These are phyloP conservation scores for Xylaria polymorpha DNA, from an alignment of 2,329 filamentous ascomycete genomes.

Conservation along the genomic window DNA sequence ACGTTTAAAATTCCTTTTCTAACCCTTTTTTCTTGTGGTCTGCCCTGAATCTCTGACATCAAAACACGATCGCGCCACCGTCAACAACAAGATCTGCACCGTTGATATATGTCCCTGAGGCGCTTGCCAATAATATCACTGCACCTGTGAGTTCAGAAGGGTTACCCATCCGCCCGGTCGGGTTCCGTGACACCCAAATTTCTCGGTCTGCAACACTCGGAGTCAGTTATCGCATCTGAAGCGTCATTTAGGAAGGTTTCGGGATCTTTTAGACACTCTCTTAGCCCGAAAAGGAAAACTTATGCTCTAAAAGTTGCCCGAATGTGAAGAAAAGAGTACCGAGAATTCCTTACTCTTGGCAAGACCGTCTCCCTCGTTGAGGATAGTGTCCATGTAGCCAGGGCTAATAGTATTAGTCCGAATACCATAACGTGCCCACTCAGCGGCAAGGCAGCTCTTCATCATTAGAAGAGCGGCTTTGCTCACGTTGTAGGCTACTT, in stretches of 20 bases:
- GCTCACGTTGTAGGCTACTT: constrained; percentile 30
- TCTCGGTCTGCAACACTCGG: background rate
- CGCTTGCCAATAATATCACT: constrained; percentile 13
- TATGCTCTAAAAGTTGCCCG: too few species aligned
- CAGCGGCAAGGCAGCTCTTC: constrained; percentile 29
- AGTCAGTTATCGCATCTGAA: too few species aligned
- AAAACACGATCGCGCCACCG: constrained; percentile 24
- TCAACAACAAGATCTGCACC: constrained; percentile 26
- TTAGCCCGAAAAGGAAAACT: too few species aligned
- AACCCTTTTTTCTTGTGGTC: background rate
- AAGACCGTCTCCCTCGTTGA: constrained; percentile 24
- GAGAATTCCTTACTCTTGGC: background rate
- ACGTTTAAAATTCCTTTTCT: background rate
- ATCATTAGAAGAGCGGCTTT: constrained; percentile 22
- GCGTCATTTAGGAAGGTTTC: too few species aligned
- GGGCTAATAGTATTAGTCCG: constrained; percentile 27
- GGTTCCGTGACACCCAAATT: constrained; percentile 21
- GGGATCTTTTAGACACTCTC: too few species aligned
- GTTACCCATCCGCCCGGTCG: constrained; percentile 19
- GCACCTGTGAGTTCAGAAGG: constrained; percentile 25
- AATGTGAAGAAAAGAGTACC: too few species aligned
- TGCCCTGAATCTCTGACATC: background rate
- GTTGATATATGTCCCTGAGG: constrained; percentile 25
- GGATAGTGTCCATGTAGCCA: constrained; percentile 22
- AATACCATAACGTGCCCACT: constrained; percentile 31